phyloP scores from a whole-genome alignment of 2,329 filamentous ascomycete genomes.

The Thielaviopsis ethacetica region DNA sequence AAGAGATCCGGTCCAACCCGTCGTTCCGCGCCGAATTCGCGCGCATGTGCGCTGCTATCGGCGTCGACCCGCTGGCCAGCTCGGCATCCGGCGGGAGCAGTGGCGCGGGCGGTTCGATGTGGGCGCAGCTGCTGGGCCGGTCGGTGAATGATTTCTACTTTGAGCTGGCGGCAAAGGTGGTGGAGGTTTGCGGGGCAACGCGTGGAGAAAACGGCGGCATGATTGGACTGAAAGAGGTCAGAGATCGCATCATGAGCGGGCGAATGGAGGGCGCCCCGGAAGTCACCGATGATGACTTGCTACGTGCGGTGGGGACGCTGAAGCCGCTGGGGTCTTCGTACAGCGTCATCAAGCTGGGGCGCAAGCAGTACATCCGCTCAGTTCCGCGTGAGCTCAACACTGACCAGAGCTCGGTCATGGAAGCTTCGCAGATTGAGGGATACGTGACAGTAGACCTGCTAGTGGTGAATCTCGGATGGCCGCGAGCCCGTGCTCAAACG shows the following conservation, averaged over 20 bases:
- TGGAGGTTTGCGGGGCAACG: constrained; percentile 79
- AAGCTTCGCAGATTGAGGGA: constrained; percentile 77
- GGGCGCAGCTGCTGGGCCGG: constrained; percentile 81
- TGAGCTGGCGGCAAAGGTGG: constrained; percentile 85
- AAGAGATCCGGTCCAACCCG: constrained; percentile 90
- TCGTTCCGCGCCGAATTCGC: constrained; percentile 93
- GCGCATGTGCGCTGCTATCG: constrained; percentile 94
- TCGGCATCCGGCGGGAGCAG: constrained; percentile 23
- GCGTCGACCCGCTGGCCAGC: constrained; percentile 74
- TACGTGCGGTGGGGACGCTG: constrained; percentile 74
- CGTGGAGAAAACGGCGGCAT: constrained; percentile 83
- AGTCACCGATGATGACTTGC: constrained; percentile 83
- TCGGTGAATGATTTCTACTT: constrained; percentile 98
- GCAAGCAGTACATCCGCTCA: constrained; percentile 74
- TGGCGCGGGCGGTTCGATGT: constrained; percentile 50
- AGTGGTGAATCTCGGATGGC: constrained; percentile 73
- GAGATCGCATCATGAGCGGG: constrained; percentile 55
- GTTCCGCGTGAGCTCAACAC: constrained; percentile 90
- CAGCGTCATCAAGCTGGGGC: constrained; percentile 67
- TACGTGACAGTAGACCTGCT: constrained; percentile 86
- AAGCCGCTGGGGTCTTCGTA: constrained; percentile 80
- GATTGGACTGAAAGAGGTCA: constrained; percentile 68
- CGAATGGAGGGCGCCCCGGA: constrained; percentile 61
- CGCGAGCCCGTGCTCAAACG: constrained; percentile 67
- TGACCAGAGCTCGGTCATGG: constrained; percentile 82